Evolutionary conservation across 163 green algal species (phyloP).

Genomic region (Scenedesmus sp.): DNA sequence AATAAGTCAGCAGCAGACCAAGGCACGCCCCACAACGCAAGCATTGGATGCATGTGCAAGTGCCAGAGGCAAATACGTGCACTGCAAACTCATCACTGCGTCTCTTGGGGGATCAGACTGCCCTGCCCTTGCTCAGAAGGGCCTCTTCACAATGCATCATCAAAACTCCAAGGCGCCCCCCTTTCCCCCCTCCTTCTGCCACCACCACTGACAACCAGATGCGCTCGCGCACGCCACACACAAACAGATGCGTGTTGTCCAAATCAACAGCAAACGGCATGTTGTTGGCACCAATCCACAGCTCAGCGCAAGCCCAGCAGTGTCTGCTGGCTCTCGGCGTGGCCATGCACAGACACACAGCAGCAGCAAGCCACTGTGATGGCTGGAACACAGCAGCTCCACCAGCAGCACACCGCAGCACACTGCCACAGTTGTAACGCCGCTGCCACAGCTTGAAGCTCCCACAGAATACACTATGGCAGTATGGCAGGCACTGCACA

Average conservation of each 20-base stretch:
- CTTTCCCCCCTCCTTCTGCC: not conserved
- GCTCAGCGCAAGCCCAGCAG: not conserved
- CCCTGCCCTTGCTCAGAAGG: slow-evolving; percentile 5
- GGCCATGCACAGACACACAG: too few relatives aligned
- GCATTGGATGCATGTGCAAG: not conserved
- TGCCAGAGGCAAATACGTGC: not conserved
- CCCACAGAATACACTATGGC: too few relatives aligned
- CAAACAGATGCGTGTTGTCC: not conserved
- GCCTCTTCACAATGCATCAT: not conserved
- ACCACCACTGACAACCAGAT: not conserved
- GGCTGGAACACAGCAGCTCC: too few relatives aligned
- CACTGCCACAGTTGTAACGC: too few relatives aligned
- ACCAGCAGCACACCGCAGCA: too few relatives aligned
- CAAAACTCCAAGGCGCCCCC: too few relatives aligned
- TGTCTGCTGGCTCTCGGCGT: too few relatives aligned
- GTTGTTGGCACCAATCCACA: not conserved
- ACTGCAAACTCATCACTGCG: not conserved
- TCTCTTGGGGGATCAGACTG: not conserved
- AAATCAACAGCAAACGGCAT: not conserved
- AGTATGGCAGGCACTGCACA: too few relatives aligned
- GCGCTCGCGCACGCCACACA: not conserved
- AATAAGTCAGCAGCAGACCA: not conserved
- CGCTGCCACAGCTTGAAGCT: too few relatives aligned
- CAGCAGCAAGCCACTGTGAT: too few relatives aligned
- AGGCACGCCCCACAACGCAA: not conserved